Evolutionary conservation across 2,329 filamentous ascomycete genomes (phyloP), one percentile per base, ranked within the genome.

Genomic region (Alternaria sp.): DNA sequence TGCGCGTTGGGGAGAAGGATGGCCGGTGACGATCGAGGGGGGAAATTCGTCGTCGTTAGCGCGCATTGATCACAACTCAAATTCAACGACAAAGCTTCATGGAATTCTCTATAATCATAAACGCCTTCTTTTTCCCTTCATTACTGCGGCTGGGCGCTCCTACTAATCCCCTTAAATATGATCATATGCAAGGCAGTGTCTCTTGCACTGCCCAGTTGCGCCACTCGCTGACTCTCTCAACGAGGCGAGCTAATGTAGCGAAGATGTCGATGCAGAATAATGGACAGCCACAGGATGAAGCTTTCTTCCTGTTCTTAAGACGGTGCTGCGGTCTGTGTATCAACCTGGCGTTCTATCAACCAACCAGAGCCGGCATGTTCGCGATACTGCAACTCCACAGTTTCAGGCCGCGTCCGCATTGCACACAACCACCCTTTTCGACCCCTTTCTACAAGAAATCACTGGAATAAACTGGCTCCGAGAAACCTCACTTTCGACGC

Each of bases 41-140:
- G 39, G 29, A 36, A 24, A 17, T 13, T 24, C 37, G 40, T 50
- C 23, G 36, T 56, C 28, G 46, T 23, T 56, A 56, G 46, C 46
- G 54, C 29, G 54, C 33, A 56, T 51, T 39, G 54, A 51, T 51
- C 39, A 28, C 39, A 51, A 46, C n/a, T 45, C 54, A 46, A 56
- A 44, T 24, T 34, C 28, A 45, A 56, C 40, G 54, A 45, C 54
- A 40, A 48, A n/a, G 21, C 21, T 48, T n/a, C 44, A n/a, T 48
- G 44, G 13, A 36, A 11, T 36, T 4, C 8, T 33, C 44, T n/a
- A n/a, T 5, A 24, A 34, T 21, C 21, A n/a, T 23, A 4, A 34
- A 21, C 7, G 31, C 21, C 17, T 48, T 10, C 14, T 34, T 23
- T 31, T 48, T 48, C 8, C 23, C 23, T 7, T 13, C 21, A 11